These are phyloP conservation scores for Ceratocystis huliohia DNA, from an alignment of 2,329 filamentous ascomycete species.

Conservation along the genomic window DNA sequence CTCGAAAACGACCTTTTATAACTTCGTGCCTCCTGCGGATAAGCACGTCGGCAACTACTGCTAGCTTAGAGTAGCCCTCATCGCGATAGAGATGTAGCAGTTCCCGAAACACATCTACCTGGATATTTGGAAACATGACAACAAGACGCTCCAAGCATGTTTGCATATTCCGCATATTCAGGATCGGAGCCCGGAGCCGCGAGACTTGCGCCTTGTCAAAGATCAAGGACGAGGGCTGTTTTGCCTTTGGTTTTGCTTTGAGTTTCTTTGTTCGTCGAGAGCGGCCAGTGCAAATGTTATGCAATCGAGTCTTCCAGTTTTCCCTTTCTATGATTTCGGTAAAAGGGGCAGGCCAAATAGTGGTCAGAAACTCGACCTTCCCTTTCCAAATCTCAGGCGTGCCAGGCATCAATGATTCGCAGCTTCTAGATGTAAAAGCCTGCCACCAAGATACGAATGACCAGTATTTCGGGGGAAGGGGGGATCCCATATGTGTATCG, in stretches of 20 bases:
- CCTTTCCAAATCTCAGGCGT: neutral
- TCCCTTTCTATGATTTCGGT: neutral
- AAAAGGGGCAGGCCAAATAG: neutral
- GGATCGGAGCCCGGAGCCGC: neutral
- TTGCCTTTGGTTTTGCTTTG: neutral
- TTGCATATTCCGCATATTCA: neutral
- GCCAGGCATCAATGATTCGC: neutral
- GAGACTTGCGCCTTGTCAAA: neutral
- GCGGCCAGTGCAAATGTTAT: neutral
- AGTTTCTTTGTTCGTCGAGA: neutral
- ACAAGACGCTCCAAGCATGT: conserved; percentile 50
- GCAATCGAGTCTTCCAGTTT: neutral
- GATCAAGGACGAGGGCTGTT: neutral
- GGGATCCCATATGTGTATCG: neutral
- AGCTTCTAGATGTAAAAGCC: neutral
- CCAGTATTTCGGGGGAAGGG: neutral
- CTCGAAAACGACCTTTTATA: neutral
- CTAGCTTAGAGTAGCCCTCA: conserved; percentile 53
- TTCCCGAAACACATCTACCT: conserved; percentile 70
- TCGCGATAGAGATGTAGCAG: conserved; percentile 63
- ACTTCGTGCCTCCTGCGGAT: conserved; percentile 29
- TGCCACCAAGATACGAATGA: neutral
- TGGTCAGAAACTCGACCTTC: neutral
- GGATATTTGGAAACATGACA: conserved; percentile 66
- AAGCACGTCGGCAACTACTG: conserved; percentile 63